Base-by-base conservation (phyloP, 768 basidiomycete genomes). In the Scleroderma bovista region DNA sequence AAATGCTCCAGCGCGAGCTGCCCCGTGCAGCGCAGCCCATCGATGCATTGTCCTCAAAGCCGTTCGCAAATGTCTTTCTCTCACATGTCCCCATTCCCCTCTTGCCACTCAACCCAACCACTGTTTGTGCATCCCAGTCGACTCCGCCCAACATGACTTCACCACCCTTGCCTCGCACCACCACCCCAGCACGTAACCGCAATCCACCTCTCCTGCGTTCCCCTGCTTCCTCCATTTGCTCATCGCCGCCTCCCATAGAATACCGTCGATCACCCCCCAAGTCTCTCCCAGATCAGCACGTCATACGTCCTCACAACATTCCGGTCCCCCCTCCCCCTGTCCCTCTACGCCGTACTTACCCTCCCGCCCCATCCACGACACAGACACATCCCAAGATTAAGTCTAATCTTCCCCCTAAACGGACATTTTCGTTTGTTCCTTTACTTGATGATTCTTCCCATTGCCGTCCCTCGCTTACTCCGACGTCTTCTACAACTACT, bases 1-100 rank as follows among this genome's bases (percentile, higher is more conserved):
- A 83, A 57, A 81, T 80, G 55, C 81, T 87, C 38, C 83, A 81
- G 52, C 76, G 79, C 11, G 79, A 80, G 7, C 71, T 85, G 1
- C 83, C 84, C 8, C 70, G 73, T 17, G 80, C 84, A 2, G 69
- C 73, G 47, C 83, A 80, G 65, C 74, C 70, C 1, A 61, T 64
- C 3, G 78, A 77, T 60, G 66, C 62, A 2, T 52, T 74, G 24
- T 67, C 74, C 0, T 75, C 73, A 36, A 68, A 63, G 32, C 71
- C 64, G 12, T 67, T 62, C 17, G 65, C 68, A 37, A 74, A 73
- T 42, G 74, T 70, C 54, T 72, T 78, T 41, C 69, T 73, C 29
- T 69, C 71, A 12, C 67, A 70, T 23, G 84, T 87, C 6, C 85
- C 85, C 34, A 83, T 87, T 36, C 75, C 75, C 3, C 72, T 87